phyloP scores from a whole-genome alignment of 2,329 filamentous ascomycete species.

The Rhynchosporium agropyri region DNA sequence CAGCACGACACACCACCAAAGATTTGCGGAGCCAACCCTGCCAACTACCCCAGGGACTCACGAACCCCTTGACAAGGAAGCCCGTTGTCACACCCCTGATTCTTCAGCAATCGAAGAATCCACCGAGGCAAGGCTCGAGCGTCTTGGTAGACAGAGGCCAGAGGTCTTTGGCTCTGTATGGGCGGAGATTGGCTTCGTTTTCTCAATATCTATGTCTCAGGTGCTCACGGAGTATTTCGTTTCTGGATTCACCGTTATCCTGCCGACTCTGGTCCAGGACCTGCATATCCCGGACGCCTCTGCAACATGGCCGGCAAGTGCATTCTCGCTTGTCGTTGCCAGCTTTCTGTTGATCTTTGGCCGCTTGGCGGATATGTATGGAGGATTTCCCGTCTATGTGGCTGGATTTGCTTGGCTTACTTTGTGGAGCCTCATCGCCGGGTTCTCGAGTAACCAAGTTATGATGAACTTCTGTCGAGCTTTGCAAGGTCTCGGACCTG shows the following conservation, averaged over 20 bases:
- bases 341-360: constrained; percentile 66
- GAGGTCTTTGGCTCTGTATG: constrained; percentile 53
- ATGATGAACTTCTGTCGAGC: constrained; percentile 77
- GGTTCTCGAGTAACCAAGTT: constrained; percentile 66
- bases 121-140: constrained; percentile 48
- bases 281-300: constrained; percentile 64
- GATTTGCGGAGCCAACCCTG: constrained; percentile 16
- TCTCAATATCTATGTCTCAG: constrained; percentile 61
- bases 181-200: constrained; percentile 61
- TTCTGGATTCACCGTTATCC: constrained; percentile 73
- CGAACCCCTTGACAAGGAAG: constrained; percentile 25
- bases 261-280: constrained; percentile 64
- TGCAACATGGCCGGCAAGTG: constrained; percentile 65
- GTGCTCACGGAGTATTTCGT: constrained; percentile 66
- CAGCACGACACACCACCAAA: constrained; percentile 12
- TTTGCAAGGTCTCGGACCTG: constrained; percentile 72
- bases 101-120: constrained; percentile 37
- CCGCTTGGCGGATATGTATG: constrained; percentile 63
- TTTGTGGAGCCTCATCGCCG: constrained; percentile 69
- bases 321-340: constrained; percentile 59
- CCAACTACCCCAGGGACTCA: constrained; percentile 14
- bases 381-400: constrained; percentile 63
- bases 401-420: constrained; percentile 65
- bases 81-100: constrained; percentile 13
- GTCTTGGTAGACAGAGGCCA: constrained; percentile 60